These are phyloP conservation scores for Fusarium anthophilum DNA, from an alignment of 2,329 filamentous ascomycete species.

Conservation along the genomic window DNA sequence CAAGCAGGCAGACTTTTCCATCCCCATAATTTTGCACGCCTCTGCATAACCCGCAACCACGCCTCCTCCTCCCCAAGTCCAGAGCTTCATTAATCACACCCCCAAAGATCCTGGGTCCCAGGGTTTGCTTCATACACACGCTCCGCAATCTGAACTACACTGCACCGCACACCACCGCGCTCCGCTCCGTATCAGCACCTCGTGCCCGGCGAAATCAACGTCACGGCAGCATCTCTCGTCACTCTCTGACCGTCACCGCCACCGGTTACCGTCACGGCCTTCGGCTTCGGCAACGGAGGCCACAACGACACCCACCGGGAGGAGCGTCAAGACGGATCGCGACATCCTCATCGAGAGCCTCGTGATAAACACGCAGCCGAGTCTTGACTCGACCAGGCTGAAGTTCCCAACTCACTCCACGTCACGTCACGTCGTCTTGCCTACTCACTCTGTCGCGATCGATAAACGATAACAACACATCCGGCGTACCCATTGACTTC, in stretches of 20 bases:
- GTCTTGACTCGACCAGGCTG: neutral
- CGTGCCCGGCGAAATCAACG: constrained; percentile 35
- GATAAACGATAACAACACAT: constrained; percentile 25
- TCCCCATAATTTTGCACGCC: constrained; percentile 47
- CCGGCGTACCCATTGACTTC: constrained; percentile 8
- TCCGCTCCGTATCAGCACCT: constrained; percentile 38
- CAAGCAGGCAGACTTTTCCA: constrained; percentile 33
- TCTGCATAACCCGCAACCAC: constrained; percentile 49
- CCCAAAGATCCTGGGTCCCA: constrained; percentile 47
- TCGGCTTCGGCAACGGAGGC: constrained; percentile 33
- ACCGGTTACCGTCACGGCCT: constrained; percentile 34
- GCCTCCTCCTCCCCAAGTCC: constrained; percentile 48
- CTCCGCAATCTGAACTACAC: constrained; percentile 42
- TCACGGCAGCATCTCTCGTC: constrained; percentile 29
- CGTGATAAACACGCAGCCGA: constrained; percentile 19
- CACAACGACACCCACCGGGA: constrained; percentile 17
- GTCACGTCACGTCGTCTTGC: constrained; percentile 31
- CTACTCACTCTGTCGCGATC: constrained; percentile 16
- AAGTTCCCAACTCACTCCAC: constrained; percentile 22
- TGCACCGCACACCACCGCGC: constrained; percentile 36
- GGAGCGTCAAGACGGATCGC: constrained; percentile 25
- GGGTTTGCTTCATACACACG: constrained; percentile 44
- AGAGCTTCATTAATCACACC: constrained; percentile 53
- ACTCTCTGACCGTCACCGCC: constrained; percentile 33
- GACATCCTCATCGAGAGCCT: constrained; percentile 23